Evolutionary conservation across 2,329 filamentous ascomycete genomes (phyloP), one percentile per base, ranked within the genome.

Genomic region (Akanthomyces dipterigenus): DNA sequence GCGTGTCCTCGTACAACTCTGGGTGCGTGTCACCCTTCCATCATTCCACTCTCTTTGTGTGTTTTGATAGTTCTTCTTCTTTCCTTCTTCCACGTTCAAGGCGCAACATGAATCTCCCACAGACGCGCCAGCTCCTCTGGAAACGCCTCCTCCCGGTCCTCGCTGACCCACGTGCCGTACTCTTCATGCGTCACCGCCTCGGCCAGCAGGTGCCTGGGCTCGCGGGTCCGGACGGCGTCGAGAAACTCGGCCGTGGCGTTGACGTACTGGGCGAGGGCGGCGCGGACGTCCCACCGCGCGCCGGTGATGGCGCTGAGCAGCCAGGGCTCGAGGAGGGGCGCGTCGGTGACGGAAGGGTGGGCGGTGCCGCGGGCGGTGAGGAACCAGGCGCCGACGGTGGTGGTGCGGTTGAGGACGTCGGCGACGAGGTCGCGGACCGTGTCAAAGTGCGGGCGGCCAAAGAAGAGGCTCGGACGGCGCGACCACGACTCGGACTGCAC

Each of bases 401-500:
- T 76, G 16, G 76, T 71, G 60, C 78, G 71, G 62, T 73, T 65
- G 64, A 81, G 72, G 51, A 82, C 74, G 62, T 73, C 70, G 22
- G 76, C 71, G 2, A 82, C 82, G 2, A 88, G 75, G 8, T 82
- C 80, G 60, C 78, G 79, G 8, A 89, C 85, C 0, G 83, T 82
- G 40, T 84, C 80, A 63, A 88, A 89, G 70, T 89, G 86, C 48
- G 85, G 80, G 6, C 84, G 78, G 4, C 83, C 85, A 65, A 83
- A 85, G 72, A 88, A 88, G 51, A 84, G 67, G 38, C 77, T 80
- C 62, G 75, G 71, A n/a, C 76, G 74, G 38, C 77, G 77, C 38
- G 83, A 87, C 86, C 87, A 89, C 8, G 85, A 82, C 63, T 84
- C 80, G 53, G 84, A 88, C 72, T 89, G 83, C 43, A 88, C 75